These are phyloP conservation scores for Hawksworthiomyces lignivorus DNA, from an alignment of 2,329 filamentous ascomycete genomes.

Conservation along the genomic window DNA sequence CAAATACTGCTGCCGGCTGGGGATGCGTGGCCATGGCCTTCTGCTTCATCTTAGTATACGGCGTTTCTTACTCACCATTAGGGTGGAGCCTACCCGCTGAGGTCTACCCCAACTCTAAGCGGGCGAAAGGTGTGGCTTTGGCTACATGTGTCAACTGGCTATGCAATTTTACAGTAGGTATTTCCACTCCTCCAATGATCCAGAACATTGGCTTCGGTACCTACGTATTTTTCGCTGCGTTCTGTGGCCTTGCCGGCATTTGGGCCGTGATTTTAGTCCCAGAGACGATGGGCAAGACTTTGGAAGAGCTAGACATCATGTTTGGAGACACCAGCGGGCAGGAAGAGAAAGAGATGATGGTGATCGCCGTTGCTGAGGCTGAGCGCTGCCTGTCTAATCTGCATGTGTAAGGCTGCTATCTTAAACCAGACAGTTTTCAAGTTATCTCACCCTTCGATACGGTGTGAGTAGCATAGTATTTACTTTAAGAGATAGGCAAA, in stretches of 20 bases:
- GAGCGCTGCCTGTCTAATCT: no score
- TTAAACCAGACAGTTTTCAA: no score
- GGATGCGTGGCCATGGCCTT: constrained; percentile 53
- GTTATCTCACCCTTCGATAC: no score
- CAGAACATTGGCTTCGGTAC: constrained; percentile 43
- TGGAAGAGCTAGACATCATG: constrained; percentile 6
- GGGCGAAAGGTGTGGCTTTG: constrained; percentile 56
- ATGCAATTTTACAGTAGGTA: constrained; percentile 60
- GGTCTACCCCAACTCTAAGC: constrained; percentile 50
- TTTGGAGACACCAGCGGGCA: constrained; percentile 16
- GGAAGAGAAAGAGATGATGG: not conserved
- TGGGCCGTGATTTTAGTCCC: constrained; percentile 5
- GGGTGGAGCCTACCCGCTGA: constrained; percentile 43
- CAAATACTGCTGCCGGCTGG: constrained; percentile 30
- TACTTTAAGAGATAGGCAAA: no score
- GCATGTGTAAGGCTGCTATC: no score
- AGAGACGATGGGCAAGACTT: constrained; percentile 11
- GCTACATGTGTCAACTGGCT: constrained; percentile 55
- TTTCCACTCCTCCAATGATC: constrained; percentile 56
- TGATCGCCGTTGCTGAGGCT: no score
- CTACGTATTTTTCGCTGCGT: constrained; percentile 43
- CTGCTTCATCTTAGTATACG: not conserved
- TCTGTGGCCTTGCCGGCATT: not conserved
- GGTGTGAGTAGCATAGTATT: no score
- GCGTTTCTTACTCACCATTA: not conserved